Evolutionary conservation across 2,329 filamentous ascomycete genomes (phyloP).

Genomic region (Paecilomyces variotii): DNA sequence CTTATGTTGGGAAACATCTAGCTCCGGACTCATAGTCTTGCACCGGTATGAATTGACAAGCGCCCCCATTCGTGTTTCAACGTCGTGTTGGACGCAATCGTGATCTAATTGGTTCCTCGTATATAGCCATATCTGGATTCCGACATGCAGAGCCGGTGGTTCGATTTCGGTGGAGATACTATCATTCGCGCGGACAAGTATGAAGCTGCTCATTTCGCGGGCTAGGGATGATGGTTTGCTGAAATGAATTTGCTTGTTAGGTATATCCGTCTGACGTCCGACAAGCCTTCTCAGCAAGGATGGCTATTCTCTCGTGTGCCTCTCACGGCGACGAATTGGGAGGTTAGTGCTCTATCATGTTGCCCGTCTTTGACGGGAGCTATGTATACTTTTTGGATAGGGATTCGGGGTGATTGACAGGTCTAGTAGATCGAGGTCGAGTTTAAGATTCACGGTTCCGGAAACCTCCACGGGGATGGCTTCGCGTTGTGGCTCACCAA

Average conservation of each 20-base stretch:
- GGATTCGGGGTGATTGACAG: background rate
- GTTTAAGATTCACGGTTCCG: slow-evolving; percentile 84
- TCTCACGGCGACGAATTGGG: slow-evolving; percentile 96
- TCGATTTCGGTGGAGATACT: slow-evolving; percentile 95
- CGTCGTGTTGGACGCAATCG: background rate
- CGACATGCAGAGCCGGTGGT: slow-evolving; percentile 97
- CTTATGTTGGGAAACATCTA: slow-evolving; percentile 29
- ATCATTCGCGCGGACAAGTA: slow-evolving; percentile 64
- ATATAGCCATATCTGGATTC: slow-evolving; percentile 88
- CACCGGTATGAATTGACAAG: slow-evolving; percentile 54
- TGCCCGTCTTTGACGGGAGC: background rate
- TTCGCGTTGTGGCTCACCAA: slow-evolving; percentile 98
- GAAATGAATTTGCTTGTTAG: slow-evolving; percentile 36
- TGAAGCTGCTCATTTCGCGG: slow-evolving; percentile 1
- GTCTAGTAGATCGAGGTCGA: slow-evolving; percentile 68
- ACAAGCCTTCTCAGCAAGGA: slow-evolving; percentile 81
- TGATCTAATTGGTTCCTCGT: slow-evolving; percentile 5
- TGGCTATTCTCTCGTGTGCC: slow-evolving; percentile 93
- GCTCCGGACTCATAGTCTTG: slow-evolving; percentile 80
- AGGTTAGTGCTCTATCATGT: slow-evolving; percentile 42
- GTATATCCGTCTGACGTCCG: slow-evolving; percentile 87
- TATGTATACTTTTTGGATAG: background rate
- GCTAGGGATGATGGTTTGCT: slow-evolving; percentile 3
- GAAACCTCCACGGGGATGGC: slow-evolving; percentile 88
- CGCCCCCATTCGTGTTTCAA: background rate